phyloP scores from a whole-genome alignment of 148 eudicot species.

The Rhododendron ferrugineum region DNA sequence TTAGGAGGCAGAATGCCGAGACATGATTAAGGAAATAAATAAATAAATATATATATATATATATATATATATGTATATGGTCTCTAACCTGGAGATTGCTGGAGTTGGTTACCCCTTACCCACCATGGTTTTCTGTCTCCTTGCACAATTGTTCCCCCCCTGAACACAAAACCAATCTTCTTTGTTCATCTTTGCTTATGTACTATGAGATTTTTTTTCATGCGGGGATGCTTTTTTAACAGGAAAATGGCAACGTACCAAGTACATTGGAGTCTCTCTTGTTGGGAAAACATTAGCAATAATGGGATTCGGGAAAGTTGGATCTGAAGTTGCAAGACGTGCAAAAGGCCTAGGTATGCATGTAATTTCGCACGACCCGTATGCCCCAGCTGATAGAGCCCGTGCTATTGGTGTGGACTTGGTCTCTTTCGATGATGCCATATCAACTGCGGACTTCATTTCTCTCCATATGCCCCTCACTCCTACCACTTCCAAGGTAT shows the following conservation, averaged over 20 bases:
- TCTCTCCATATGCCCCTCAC: constrained; percentile 98
- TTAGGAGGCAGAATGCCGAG: background rate
- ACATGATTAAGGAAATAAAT: background rate
- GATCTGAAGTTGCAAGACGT: constrained; percentile 85
- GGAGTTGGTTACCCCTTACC: background rate
- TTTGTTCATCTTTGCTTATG: background rate
- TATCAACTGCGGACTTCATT: constrained; percentile 66
- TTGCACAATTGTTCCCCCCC: background rate
- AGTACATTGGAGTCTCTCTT: constrained; percentile 82
- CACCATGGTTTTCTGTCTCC: background rate
- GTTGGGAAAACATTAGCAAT: constrained; percentile 83
- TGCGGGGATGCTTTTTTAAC: background rate
- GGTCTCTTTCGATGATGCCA: constrained; percentile 74
- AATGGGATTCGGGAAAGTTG: constrained; percentile 95
- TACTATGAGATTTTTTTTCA: background rate
- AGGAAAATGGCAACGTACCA: constrained; percentile 82
- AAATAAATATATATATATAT: too few relatives aligned
- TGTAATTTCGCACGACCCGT: constrained; percentile 85
- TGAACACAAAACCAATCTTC: background rate
- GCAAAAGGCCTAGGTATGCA: constrained; percentile 94
- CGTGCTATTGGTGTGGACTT: constrained; percentile 83
- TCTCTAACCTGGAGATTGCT: background rate
- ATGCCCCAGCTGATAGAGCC: constrained; percentile 89
- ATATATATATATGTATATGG: background rate
- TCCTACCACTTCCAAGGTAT: constrained; percentile 57